phyloP scores from a whole-genome alignment of 345 rosid genomes.

The Anastatica hierochuntica region DNA sequence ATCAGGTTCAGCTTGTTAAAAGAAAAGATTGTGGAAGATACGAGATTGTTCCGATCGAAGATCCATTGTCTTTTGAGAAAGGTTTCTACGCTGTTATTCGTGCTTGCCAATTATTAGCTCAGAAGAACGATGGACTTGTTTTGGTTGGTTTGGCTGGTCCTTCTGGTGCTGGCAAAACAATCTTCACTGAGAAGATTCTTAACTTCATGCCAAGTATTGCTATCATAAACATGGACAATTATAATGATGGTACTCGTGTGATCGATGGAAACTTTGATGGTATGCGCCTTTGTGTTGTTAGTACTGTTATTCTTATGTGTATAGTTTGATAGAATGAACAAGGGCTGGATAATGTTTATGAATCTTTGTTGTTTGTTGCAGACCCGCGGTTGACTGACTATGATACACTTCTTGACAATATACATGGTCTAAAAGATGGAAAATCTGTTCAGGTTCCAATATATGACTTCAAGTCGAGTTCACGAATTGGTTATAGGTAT shows the following conservation, averaged over 20 bases:
- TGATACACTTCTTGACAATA: constrained; percentile 75
- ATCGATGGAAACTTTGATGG: constrained; percentile 98
- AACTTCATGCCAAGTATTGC: constrained; percentile 93
- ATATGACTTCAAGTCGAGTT: constrained; percentile 92
- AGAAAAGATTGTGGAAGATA: constrained; percentile 64
- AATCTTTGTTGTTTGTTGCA: constrained; percentile 35
- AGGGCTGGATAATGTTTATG: background rate
- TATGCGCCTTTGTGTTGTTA: constrained; percentile 24
- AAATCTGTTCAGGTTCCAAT: constrained; percentile 82
- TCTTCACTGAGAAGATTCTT: constrained; percentile 85
- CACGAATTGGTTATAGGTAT: constrained; percentile 82
- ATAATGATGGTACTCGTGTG: constrained; percentile 77
- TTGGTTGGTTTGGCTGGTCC: constrained; percentile 98
- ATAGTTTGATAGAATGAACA: background rate
- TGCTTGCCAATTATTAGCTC: constrained; percentile 83
- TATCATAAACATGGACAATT: constrained; percentile 86
- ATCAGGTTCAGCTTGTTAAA: constrained; percentile 72
- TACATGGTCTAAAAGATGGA: constrained; percentile 74
- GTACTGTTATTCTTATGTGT: background rate
- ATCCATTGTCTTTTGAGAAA: constrained; percentile 73
- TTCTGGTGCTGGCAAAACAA: constrained; percentile 96
- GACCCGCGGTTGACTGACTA: constrained; percentile 97
- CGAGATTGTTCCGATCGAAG: constrained; percentile 77
- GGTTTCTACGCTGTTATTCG: constrained; percentile 88
- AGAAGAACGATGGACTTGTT: constrained; percentile 81